phyloP scores from a whole-genome alignment of 2,329 filamentous ascomycete species.

The Magnaporthales sp. region DNA sequence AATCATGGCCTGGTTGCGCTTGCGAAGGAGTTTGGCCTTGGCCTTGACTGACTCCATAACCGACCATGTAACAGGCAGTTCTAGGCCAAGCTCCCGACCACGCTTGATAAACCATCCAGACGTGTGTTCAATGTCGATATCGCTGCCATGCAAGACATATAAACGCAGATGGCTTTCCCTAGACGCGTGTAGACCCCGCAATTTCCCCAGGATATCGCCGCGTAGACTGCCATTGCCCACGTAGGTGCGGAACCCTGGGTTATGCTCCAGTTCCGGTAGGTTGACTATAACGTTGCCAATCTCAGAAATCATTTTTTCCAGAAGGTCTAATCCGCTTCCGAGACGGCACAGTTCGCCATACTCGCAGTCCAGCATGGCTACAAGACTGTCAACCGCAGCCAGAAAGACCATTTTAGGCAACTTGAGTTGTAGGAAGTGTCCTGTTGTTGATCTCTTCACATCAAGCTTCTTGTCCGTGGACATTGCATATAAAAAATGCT shows the following conservation, averaged over 20 bases:
- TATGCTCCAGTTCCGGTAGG: conserved; percentile 63
- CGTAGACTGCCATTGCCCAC: conserved; percentile 54
- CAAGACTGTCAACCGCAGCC: conserved; percentile 71
- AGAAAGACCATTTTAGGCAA: conserved; percentile 71
- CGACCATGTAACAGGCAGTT: conserved; percentile 63
- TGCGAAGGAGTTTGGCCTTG: conserved; percentile 35
- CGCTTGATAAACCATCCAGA: conserved; percentile 80
- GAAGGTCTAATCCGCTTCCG: conserved; percentile 52
- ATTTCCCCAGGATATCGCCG: conserved; percentile 46
- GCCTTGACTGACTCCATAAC: conserved; percentile 65
- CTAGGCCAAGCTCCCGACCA: conserved; percentile 64
- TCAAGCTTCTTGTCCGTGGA: conserved; percentile 52
- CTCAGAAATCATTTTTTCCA: conserved; percentile 66
- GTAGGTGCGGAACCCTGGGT: conserved; percentile 45
- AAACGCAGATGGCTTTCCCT: conserved; percentile 56
- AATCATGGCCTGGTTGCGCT: neutral
- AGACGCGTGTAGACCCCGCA: conserved; percentile 23
- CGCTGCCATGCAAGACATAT: conserved; percentile 50
- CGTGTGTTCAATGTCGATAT: conserved; percentile 73
- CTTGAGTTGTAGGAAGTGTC: conserved; percentile 62
- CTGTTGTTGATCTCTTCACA: conserved; percentile 47
- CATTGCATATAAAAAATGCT: conserved; percentile 12
- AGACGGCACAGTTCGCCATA: conserved; percentile 67
- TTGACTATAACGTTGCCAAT: conserved; percentile 61
- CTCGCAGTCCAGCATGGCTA: conserved; percentile 65